Base-by-base conservation (phyloP, 2,329 filamentous ascomycete species). In the Fusarium subglutinans region DNA sequence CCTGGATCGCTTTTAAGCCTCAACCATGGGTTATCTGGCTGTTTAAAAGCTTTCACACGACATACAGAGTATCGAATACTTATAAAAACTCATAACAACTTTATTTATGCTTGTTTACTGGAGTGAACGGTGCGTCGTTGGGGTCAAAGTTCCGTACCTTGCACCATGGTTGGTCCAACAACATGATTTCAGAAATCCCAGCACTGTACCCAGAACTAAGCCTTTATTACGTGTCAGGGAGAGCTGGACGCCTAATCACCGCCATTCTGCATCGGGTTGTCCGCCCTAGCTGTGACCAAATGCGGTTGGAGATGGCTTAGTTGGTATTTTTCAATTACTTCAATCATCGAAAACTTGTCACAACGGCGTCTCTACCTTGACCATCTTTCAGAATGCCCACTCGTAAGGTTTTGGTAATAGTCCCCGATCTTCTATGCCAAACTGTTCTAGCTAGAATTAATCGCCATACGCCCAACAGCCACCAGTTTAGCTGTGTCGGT, bases 101-200 rank as follows among this genome's bases (percentile, higher is more conserved):
- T 5, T 24, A 8, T 18, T 18, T 44, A 44, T 44, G 11, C 15
- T 44, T 18, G 6, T 1, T 24, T 44, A 0, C 15, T 17, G 43
- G n/a, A 3, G n/a, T 4, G n/a, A 18, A 44, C 1, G 0, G n/a
- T 18, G 0, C 1, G 43, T 44, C 1, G 15, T 0, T 0, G 3
- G 3, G 24, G 43, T 44, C n/a, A 44, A 12, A 24, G n/a, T 5
- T 44, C 10, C n/a, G 10, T 24, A 2, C 15, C 41, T 1, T 24
- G 41, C 41, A 12, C 2, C 0, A 8, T 18, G 10, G 10, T 7
- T 44, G 0, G 41, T 17, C 6, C 14, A 17, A 11, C 14, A 12
- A 11, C 14, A 2, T 8, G 33, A 35, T 35, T 35, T 35, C 33
- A 12, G 5, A 8, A 43, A 15, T 24, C 22, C 1, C 6, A 43